A percentile compares a stretch with the other conserved stretches of the same genome.
Evolutionary conservation across 176 grass and related monocot genomes (phyloP).

Genomic region (Triticum timopheevii): DNA sequence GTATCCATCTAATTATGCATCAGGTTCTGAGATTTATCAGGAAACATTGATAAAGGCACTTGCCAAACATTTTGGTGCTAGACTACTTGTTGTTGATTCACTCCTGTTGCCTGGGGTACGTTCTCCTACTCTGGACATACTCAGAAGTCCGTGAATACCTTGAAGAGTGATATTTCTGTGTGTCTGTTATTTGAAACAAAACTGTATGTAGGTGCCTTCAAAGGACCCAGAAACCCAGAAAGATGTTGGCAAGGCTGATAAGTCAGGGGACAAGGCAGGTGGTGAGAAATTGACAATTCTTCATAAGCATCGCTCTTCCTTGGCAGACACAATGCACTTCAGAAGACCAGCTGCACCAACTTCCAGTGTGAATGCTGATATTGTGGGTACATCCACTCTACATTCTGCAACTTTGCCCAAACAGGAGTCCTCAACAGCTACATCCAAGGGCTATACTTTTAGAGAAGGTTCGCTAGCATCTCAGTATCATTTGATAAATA

Average conservation of each 20-base stretch:
- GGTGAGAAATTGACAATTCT: slow-evolving; percentile 49
- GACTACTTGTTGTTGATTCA: slow-evolving; percentile 88
- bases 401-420: slow-evolving; percentile 83
- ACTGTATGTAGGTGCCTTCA: slow-evolving; percentile 45
- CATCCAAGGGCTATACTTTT: slow-evolving; percentile 93
- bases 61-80: slow-evolving; percentile 83
- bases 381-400: slow-evolving; percentile 79
- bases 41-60: slow-evolving; percentile 94
- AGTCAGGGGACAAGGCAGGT: slow-evolving; percentile 44
- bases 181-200: slow-evolving; percentile 20
- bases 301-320: slow-evolving; percentile 68
- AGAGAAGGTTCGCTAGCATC: slow-evolving; percentile 69
- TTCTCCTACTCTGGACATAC: slow-evolving; percentile 23
- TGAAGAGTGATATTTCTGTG: slow-evolving; percentile 10
- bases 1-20: slow-evolving; percentile 26
- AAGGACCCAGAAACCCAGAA: slow-evolving; percentile 84
- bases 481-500: slow-evolving; percentile 4
- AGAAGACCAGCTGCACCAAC: slow-evolving; percentile 74
- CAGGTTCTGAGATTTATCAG: slow-evolving; percentile 99
- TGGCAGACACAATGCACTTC: slow-evolving; percentile 61
- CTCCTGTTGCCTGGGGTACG: slow-evolving; percentile 89
- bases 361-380: slow-evolving; percentile 93
- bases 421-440: slow-evolving; percentile 84
- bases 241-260: slow-evolving; percentile 62
- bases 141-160: not conserved